Evolutionary conservation across 768 basidiomycete species (phyloP).

Genomic region (Calvatia gigantea): DNA sequence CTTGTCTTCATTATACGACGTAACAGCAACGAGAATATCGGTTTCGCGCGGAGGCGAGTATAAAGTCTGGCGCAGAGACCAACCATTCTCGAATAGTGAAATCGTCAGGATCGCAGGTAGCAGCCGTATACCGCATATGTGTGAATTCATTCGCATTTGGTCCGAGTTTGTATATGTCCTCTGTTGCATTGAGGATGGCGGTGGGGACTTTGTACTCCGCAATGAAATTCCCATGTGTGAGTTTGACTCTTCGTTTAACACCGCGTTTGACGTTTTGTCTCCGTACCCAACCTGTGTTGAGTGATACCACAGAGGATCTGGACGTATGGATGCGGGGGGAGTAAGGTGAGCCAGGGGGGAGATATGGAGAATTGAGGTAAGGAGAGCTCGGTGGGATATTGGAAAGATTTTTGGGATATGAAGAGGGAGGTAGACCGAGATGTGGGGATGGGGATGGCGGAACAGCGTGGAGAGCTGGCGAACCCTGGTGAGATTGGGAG

Average conservation of each 20-base stretch:
- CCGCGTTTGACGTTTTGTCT: conserved; percentile 81
- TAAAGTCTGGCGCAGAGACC: conserved; percentile 69
- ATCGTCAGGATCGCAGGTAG: conserved; percentile 83
- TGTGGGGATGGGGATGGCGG: not conserved
- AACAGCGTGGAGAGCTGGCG: not conserved
- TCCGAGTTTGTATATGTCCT: conserved; percentile 58
- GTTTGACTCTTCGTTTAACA: conserved; percentile 84
- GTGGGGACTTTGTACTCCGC: conserved; percentile 80
- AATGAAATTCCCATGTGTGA: conserved; percentile 86
- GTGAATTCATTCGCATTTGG: conserved; percentile 80
- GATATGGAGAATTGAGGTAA: conserved; percentile 12
- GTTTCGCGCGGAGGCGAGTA: conserved; percentile 68
- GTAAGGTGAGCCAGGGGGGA: conserved; percentile 12
- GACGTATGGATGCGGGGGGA: conserved; percentile 12
- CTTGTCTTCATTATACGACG: conserved; percentile 86
- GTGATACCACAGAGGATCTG: conserved; percentile 10
- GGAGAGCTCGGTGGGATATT: not conserved
- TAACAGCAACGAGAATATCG: conserved; percentile 89
- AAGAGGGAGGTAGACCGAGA: not conserved
- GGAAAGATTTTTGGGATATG: not conserved
- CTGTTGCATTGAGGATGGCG: conserved; percentile 71
- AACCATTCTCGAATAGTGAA: conserved; percentile 71
- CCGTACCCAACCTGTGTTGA: conserved; percentile 53
- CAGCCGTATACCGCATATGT: conserved; percentile 90
- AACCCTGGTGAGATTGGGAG: not conserved